Percentiles rank a stretch among this genome's conserved stretches.
phyloP scores from a whole-genome alignment of 805 yeast species.

The Barnettozyma populi region DNA sequence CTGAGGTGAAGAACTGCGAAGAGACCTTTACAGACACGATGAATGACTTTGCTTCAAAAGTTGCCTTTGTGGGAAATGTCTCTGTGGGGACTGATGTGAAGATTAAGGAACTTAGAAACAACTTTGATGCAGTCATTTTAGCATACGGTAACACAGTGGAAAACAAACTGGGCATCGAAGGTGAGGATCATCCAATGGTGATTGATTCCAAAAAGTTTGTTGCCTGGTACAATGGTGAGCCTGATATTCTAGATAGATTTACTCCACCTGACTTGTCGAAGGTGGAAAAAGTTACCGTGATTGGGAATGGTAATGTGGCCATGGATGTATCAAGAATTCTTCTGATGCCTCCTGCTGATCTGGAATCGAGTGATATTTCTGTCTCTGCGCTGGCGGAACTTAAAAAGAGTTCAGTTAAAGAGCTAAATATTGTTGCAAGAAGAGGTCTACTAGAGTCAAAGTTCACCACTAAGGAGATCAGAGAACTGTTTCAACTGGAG shows the following conservation, averaged over 20 bases:
- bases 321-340: conserved; percentile 82
- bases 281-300: conserved; percentile 62
- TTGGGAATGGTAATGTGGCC: conserved; percentile 98
- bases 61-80: conserved; percentile 68
- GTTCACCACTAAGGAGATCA: conserved; percentile 85
- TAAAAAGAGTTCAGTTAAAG: conserved; percentile 45
- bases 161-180: conserved; percentile 47
- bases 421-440: conserved; percentile 74
- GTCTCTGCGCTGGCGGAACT: conserved; percentile 52
- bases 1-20: conserved; percentile 83
- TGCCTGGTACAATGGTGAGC: conserved; percentile 95
- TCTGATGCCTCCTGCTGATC: conserved; percentile 47
- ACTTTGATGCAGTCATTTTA: conserved; percentile 69
- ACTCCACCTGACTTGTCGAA: conserved; percentile 51
- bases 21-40: conserved; percentile 51
- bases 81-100: conserved; percentile 58
- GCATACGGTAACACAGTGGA: conserved; percentile 79
- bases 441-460: conserved; percentile 83
- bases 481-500: conserved; percentile 70
- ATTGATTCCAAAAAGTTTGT: conserved; percentile 81
- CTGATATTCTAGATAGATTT: conserved; percentile 38
- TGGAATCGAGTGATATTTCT: conserved; percentile 72
- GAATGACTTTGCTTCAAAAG: conserved; percentile 25
- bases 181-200: conserved; percentile 55
- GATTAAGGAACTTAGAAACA: conserved; percentile 41